These are phyloP conservation scores for Wickerhamiella australiensis DNA, from an alignment of 805 yeast genomes.

Conservation along the genomic window DNA sequence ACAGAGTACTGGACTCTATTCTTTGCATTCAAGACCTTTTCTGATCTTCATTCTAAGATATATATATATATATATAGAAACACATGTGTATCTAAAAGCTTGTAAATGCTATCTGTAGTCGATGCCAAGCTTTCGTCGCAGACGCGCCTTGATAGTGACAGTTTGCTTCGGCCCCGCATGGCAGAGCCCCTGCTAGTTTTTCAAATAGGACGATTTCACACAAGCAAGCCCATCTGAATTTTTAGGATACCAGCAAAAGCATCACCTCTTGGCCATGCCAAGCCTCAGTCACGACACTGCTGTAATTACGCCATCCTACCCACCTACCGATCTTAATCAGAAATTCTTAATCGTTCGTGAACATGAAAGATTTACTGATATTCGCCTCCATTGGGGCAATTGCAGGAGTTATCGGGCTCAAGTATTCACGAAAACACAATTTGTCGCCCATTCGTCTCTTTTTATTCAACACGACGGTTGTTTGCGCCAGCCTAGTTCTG, in stretches of 20 bases:
- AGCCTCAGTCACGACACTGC: neutral
- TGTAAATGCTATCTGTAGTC: no score
- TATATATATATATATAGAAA: no score
- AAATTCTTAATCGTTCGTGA: neutral
- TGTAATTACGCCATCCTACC: neutral
- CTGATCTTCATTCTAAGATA: no score
- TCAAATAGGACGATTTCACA: no score
- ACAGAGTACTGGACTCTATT: neutral
- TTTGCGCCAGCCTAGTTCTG: constrained; percentile 19
- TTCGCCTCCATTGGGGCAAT: neutral
- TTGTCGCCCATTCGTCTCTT: constrained; percentile 14
- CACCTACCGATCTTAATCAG: neutral
- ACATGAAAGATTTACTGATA: neutral
- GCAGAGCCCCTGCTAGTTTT: no score
- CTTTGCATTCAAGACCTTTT: neutral
- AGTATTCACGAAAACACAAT: neutral
- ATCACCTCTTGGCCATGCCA: neutral
- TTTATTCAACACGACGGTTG: constrained; percentile 2
- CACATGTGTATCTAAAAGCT: no score
- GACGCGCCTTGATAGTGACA: no score
- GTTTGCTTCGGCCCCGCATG: no score
- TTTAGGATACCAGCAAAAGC: no score
- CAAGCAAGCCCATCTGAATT: no score
- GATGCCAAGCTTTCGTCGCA: no score
- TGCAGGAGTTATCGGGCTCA: neutral